Conservation (phyloP, 2,329 filamentous ascomycete species). For the Cryphonectria nitschkei region DNA sequence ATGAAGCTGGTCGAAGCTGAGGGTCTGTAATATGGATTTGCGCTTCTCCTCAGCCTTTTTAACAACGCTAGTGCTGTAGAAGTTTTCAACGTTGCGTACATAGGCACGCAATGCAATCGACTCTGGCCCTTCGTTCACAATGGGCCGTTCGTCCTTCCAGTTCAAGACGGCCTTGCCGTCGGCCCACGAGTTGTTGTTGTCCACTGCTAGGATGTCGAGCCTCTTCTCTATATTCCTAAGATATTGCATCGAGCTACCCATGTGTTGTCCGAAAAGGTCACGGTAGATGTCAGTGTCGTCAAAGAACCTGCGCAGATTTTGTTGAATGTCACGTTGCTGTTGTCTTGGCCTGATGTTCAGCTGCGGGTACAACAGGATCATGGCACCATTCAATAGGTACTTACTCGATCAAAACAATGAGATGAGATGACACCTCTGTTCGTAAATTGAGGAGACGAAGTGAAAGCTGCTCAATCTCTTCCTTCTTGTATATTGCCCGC, state of each 20-base stretch:
- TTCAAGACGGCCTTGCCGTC: background rate
- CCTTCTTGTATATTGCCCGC: slow-evolving; percentile 1
- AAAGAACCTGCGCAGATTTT: background rate
- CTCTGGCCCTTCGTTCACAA: slow-evolving; percentile 7
- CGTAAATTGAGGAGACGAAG: background rate
- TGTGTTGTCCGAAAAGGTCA: slow-evolving; percentile 4
- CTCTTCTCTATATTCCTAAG: slow-evolving; percentile 3
- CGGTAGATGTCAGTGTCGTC: background rate
- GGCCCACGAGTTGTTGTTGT: background rate
- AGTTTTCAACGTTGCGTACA: background rate
- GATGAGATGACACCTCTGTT: slow-evolving; percentile 10
- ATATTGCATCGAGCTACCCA: slow-evolving; percentile 8
- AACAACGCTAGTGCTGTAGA: background rate
- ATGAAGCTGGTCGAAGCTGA: slow-evolving; percentile 10
- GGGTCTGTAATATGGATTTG: slow-evolving; percentile 4
- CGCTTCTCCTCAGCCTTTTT: background rate
- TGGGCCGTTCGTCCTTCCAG: background rate
- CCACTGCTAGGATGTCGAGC: slow-evolving; percentile 10
- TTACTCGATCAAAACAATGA: slow-evolving; percentile 15
- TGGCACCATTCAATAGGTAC: background rate
- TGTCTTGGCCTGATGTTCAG: background rate
- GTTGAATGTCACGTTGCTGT: slow-evolving; percentile 14
- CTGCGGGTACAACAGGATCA: background rate
- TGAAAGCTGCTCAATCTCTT: slow-evolving; percentile 12
- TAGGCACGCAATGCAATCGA: background rate